These are phyloP conservation scores for Globisporangium cylindrosporum DNA, from an alignment of 352 stramenopile species.

Conservation along the genomic window DNA sequence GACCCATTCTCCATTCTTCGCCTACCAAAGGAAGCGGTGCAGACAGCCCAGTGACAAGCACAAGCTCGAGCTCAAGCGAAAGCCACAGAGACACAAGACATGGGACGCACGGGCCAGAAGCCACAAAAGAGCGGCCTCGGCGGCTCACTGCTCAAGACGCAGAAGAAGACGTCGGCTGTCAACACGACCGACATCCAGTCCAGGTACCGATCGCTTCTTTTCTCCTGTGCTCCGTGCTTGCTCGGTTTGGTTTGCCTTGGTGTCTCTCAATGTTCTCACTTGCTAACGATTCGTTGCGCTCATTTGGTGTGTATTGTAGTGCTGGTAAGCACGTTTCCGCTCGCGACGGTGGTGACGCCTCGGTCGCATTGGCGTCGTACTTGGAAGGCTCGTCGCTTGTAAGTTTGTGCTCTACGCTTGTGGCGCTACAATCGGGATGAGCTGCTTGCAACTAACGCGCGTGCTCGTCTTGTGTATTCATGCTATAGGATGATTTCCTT, in stretches of 20 bases:
- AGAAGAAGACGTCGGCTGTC: conserved; percentile 71
- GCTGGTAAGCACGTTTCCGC: conserved; percentile 83
- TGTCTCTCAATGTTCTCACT: not conserved
- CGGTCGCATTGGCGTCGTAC: conserved; percentile 79
- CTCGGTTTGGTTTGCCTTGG: not conserved
- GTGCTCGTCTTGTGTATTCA: not conserved
- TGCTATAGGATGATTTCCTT: conserved; percentile 88
- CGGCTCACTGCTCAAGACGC: conserved; percentile 68
- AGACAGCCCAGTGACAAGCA: not conserved
- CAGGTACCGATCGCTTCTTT: conserved; percentile 30
- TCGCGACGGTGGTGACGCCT: conserved; percentile 77
- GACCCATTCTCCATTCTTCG: conserved; percentile 7
- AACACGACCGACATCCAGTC: conserved; percentile 73
- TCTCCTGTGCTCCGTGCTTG: conserved; percentile 5
- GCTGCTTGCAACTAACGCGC: not conserved
- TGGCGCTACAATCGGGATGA: not conserved
- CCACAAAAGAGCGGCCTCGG: conserved; percentile 71
- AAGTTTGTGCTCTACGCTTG: conserved; percentile 7
- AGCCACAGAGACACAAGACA: conserved; percentile 18
- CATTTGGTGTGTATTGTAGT: conserved; percentile 21
- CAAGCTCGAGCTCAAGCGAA: not conserved
- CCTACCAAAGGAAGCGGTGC: not conserved
- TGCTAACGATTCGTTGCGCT: not conserved
- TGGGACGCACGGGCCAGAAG: conserved; percentile 76
- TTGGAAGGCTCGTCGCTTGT: conserved; percentile 84